phyloP scores from a whole-genome alignment of 306 rosid genomes.

The Prunus mongolica region DNA sequence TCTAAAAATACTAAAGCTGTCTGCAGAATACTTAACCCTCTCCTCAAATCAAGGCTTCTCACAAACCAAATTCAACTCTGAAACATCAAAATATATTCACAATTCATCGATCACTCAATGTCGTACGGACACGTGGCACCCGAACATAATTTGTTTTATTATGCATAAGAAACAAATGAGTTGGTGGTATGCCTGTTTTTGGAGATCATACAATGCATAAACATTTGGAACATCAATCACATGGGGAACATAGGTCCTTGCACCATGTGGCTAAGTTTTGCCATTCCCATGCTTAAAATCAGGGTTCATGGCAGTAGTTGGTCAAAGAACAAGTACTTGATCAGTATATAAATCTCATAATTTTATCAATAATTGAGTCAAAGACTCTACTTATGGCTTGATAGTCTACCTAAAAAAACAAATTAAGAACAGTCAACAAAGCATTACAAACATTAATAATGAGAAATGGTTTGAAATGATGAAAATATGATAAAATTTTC shows the following conservation, averaged over 20 bases:
- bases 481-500: neutral
- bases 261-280: constrained; percentile 13
- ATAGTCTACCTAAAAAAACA: too few relatives aligned
- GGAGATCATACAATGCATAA: neutral
- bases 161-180: neutral
- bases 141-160: too few relatives aligned
- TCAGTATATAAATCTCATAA: too few relatives aligned
- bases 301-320: neutral
- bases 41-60: constrained; percentile 25
- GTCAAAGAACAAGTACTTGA: neutral
- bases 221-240: neutral
- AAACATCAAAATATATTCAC: neutral
- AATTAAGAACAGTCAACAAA: neutral
- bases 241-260: constrained; percentile 6
- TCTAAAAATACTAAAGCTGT: constrained; percentile 7
- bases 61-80: neutral
- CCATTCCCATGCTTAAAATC: neutral
- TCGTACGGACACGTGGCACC: neutral
- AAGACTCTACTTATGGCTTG: too few relatives aligned
- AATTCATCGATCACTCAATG: neutral
- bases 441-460: neutral
- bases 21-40: neutral
- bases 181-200: constrained; percentile 3
- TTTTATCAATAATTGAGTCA: too few relatives aligned
- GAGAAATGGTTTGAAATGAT: neutral